Evolutionary conservation across 108 stramenopile genomes (phyloP), one percentile per base, ranked within the genome.

Genomic region (Nitzschia sp.): DNA sequence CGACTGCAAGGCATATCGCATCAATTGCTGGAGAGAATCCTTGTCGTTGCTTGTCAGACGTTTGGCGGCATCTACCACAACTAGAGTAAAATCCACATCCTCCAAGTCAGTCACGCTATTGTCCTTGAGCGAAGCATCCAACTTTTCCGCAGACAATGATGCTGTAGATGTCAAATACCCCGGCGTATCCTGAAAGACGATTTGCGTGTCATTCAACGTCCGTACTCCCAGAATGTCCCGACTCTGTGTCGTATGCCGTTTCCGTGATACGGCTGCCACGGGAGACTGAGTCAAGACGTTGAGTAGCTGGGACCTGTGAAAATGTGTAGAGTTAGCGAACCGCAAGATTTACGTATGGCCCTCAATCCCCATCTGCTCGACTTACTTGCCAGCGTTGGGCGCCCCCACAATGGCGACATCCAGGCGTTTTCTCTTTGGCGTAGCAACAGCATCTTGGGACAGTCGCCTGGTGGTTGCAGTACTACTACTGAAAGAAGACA

Each of bases 161-260:
- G 66, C 62, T 47, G 72, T 63, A 42, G 79, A 66, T 69, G 86
- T 80, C 54, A 97, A 60, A 83, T 91, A 96, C 19, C 96, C 96
- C 4, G 96, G 96, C 17, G 96, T 96, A 64, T 97, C 96, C 26
- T 87, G 78, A 67, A 97, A 97, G 27, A 91, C 86, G 0, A 97
- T 46, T 66, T 97, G 95, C 15, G 94, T 86, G 34, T 79, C 21
- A n/a, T 53, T 62, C 15, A 91, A 47, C 6, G 93, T 96, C 45
- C 89, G 76, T 15, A 91, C 92, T 18, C 93, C 96, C 60, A 97
- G 70, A 24, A 95, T 87, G 25, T 90, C 92, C n/a, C n/a, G n/a
- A 27, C 71, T 63, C n/a, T 93, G 80, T 0, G 96, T 96, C 29
- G 96, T 97, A 75, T 97, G 95, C 8, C 96, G 89, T 71, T 97